Evolutionary conservation across 768 basidiomycete species (phyloP).

Genomic region (Kwoniella europaea): DNA sequence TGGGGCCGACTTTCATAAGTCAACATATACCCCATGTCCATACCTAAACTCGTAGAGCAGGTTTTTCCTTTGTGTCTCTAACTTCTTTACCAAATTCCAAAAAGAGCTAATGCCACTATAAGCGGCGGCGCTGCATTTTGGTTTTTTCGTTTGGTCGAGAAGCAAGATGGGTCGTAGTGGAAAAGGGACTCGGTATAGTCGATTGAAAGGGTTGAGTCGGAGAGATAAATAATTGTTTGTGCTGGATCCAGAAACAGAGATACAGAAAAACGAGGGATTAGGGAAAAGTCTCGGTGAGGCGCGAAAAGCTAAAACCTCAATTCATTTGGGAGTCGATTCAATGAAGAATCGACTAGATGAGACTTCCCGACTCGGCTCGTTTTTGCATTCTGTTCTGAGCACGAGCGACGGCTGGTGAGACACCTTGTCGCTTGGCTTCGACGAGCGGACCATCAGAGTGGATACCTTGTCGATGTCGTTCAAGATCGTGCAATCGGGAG

Average conservation of each 20-base stretch:
- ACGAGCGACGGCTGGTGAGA: conserved; percentile 52
- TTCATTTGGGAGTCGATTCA: conserved; percentile 36
- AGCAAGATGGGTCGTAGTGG: conserved; percentile 12
- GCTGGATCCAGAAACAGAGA: conserved; percentile 7
- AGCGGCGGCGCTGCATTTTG: conserved; percentile 56
- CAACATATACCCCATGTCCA: conserved; percentile 50
- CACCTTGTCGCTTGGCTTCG: conserved; percentile 54
- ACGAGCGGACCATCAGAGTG: conserved; percentile 56
- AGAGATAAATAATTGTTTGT: conserved; percentile 16
- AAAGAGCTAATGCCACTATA: conserved; percentile 32
- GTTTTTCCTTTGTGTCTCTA: conserved; percentile 29
- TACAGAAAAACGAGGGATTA: conserved; percentile 20
- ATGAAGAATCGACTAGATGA: conserved; percentile 35
- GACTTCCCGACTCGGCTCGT: conserved; percentile 44
- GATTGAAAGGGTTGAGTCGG: conserved; percentile 37
- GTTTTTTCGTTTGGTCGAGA: conserved; percentile 26
- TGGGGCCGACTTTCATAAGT: conserved; percentile 43
- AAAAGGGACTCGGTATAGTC: conserved; percentile 42
- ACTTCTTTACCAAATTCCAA: conserved; percentile 1
- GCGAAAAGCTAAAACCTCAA: conserved; percentile 45
- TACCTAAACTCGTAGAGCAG: conserved; percentile 50
- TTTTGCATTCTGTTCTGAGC: conserved; percentile 50
- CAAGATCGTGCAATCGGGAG: conserved; percentile 90
- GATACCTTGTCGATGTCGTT: conserved; percentile 69
- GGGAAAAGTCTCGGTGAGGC: conserved; percentile 32